These are phyloP conservation scores for Leccinum sublutescens DNA, from an alignment of 768 basidiomycete species.

Conservation along the genomic window DNA sequence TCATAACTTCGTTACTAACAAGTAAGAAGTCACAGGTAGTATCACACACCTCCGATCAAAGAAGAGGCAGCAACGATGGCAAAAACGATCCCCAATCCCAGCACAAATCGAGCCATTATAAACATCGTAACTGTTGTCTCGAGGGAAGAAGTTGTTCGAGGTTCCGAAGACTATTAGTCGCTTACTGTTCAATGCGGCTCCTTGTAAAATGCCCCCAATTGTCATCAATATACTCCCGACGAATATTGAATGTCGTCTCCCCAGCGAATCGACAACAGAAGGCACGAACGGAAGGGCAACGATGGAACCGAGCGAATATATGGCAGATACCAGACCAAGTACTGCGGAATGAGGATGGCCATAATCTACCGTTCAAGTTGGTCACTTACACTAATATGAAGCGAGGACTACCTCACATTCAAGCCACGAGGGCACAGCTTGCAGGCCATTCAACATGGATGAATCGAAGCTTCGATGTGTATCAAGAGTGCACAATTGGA, in stretches of 20 bases:
- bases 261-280: constrained; percentile 9
- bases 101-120: constrained; percentile 15
- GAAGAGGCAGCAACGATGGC: constrained; percentile 22
- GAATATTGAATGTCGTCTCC: constrained; percentile 17
- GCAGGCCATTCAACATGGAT: constrained; percentile 62
- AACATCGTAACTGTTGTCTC: constrained; percentile 13
- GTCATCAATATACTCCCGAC: constrained; percentile 6
- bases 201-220: constrained; percentile 16
- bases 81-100: constrained; percentile 15
- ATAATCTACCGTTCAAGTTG: constrained; percentile 39
- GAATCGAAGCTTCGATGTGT: constrained; percentile 26
- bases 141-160: neutral
- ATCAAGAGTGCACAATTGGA: neutral
- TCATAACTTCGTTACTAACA: neutral
- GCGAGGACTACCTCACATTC: constrained; percentile 36
- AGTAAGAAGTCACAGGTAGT: too few species aligned
- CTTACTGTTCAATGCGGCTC: constrained; percentile 16
- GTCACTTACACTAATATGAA: neutral
- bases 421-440: constrained; percentile 57
- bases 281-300: constrained; percentile 43
- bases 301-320: constrained; percentile 59
- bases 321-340: constrained; percentile 55
- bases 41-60: constrained; percentile 18
- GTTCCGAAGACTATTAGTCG: neutral
- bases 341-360: constrained; percentile 49